Conservation (phyloP, 345 rosid species). For the Erysimum cheiranthoides region DNA sequence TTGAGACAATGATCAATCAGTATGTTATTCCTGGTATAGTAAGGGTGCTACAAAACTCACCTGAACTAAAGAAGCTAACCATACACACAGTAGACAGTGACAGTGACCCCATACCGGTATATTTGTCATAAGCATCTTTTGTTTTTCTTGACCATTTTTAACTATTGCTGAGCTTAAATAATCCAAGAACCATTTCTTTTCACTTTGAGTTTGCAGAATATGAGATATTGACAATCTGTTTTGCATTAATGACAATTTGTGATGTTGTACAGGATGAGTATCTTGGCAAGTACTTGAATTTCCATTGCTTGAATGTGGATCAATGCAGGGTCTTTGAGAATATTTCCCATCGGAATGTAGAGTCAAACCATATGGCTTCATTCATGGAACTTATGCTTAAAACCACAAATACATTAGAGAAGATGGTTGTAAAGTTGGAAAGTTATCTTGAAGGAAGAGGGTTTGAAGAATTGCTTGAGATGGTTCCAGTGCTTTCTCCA, state of each 20-base stretch:
- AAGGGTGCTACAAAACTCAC: slow-evolving; percentile 16
- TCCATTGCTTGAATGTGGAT: not conserved
- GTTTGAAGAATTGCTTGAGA: not conserved
- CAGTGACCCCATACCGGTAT: not conserved
- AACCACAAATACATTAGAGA: slow-evolving; percentile 14
- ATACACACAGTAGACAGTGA: not conserved
- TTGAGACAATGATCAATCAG: slow-evolving; percentile 8
- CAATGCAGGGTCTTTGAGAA: not conserved
- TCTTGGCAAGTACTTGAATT: not conserved
- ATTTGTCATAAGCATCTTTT: slow-evolving; percentile 6
- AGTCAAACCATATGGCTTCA: slow-evolving; percentile 9
- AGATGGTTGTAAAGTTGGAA: not conserved
- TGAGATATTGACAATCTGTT: not conserved
- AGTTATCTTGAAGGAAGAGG: not conserved
- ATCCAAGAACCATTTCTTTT: not conserved
- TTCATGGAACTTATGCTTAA: slow-evolving; percentile 16
- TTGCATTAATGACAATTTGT: not conserved
- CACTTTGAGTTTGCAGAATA: not conserved
- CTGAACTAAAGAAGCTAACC: slow-evolving; percentile 3
- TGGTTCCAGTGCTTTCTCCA: slow-evolving; percentile 12
- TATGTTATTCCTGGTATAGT: slow-evolving; percentile 9
- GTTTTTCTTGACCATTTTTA: not conserved
- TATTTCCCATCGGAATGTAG: not conserved
- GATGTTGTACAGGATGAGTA: not conserved
- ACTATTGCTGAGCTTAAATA: not conserved